Evolutionary conservation across 2,329 filamentous ascomycete genomes (phyloP).

Genomic region (Magnaporthales sp.): DNA sequence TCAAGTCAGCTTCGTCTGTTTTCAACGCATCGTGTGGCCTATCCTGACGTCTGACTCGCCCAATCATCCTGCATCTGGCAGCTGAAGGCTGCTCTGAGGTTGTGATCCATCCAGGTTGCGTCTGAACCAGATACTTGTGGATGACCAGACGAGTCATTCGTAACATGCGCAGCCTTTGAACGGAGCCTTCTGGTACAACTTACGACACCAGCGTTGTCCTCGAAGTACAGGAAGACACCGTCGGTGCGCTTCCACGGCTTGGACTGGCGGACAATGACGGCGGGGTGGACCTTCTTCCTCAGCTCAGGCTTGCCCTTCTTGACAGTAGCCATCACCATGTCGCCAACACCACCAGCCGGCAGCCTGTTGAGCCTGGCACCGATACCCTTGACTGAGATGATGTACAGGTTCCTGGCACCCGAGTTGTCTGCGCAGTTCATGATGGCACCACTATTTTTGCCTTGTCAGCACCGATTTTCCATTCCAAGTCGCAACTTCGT

Average conservation of each 20-base stretch:
- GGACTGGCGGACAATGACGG: constrained; percentile 95
- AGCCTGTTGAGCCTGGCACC: constrained; percentile 96
- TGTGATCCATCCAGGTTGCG: not conserved
- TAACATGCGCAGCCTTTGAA: not conserved
- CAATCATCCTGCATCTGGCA: not conserved
- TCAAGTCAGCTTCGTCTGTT: not conserved
- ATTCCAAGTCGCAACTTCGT: constrained; percentile 11
- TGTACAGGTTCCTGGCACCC: constrained; percentile 97
- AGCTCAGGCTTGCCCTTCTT: constrained; percentile 99
- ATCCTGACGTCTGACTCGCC: not conserved
- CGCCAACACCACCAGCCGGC: constrained; percentile 93
- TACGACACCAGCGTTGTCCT: constrained; percentile 99
- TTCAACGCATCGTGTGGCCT: not conserved
- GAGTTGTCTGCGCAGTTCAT: constrained; percentile 99
- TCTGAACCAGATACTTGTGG: not conserved
- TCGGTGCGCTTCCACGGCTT: constrained; percentile 99
- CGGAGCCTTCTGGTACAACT: constrained; percentile 30
- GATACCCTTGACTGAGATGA: constrained; percentile 99
- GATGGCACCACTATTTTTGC: constrained; percentile 73
- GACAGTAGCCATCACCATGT: constrained; percentile 99
- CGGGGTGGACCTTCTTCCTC: constrained; percentile 99
- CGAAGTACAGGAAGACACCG: constrained; percentile 99
- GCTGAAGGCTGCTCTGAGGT: not conserved
- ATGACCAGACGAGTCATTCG: not conserved
- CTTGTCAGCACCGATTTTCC: constrained; percentile 7